Conservation (phyloP, 306 rosid genomes). For the Dryas drummondii region DNA sequence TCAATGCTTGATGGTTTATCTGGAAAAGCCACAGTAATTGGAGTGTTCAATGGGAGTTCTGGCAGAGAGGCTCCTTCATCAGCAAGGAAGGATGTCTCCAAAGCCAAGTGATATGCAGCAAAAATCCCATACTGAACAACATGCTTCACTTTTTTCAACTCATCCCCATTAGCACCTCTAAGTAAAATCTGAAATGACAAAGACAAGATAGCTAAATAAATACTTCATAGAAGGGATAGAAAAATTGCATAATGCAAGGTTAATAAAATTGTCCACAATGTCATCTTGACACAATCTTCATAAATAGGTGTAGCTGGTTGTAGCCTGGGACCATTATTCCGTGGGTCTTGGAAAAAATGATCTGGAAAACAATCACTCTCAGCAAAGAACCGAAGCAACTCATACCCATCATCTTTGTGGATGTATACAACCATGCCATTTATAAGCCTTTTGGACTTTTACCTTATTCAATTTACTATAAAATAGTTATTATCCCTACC, state of each 20-base stretch:
- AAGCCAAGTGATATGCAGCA: constrained; percentile 96
- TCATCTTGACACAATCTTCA: neutral
- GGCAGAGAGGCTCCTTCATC: constrained; percentile 97
- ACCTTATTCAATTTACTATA: neutral
- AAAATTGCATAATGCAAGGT: neutral
- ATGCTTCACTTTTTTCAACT: constrained; percentile 88
- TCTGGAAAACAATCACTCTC: neutral
- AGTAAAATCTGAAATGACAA: constrained; percentile 69
- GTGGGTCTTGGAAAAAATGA: neutral
- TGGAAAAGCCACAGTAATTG: constrained; percentile 77
- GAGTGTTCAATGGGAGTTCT: constrained; percentile 72
- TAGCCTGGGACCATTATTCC: neutral
- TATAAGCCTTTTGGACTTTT: neutral
- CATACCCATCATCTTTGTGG: neutral
- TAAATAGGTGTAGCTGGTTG: neutral
- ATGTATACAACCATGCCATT: constrained; percentile 2
- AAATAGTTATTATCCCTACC: neutral
- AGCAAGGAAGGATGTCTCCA: constrained; percentile 98
- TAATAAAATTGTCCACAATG: neutral
- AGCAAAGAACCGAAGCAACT: neutral
- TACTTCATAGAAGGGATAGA: constrained; percentile 13
- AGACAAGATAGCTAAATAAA: constrained; percentile 30
- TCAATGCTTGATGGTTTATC: constrained; percentile 55
- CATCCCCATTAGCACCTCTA: constrained; percentile 82
- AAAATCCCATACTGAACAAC: constrained; percentile 95